These are phyloP conservation scores for Sphaerulina musiva DNA, from an alignment of 2,329 filamentous ascomycete species.

Conservation along the genomic window DNA sequence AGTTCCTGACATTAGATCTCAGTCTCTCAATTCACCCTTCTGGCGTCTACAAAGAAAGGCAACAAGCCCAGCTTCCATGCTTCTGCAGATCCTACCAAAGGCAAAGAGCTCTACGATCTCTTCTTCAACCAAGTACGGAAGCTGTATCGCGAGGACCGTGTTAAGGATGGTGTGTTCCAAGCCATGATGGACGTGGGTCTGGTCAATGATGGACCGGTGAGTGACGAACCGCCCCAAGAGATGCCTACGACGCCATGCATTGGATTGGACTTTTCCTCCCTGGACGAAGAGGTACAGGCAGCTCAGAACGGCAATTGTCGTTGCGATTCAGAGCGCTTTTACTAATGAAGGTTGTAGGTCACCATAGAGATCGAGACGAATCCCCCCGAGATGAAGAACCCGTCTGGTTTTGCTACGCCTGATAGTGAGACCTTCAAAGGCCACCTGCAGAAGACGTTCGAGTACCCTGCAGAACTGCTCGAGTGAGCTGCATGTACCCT, in stretches of 20 bases:
- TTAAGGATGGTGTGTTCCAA: conserved; percentile 95
- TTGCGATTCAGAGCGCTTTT: neutral
- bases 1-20: conserved; percentile 8
- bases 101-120: conserved; percentile 72
- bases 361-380: conserved; percentile 46
- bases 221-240: conserved; percentile 32
- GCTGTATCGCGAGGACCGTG: conserved; percentile 64
- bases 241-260: conserved; percentile 14
- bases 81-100: conserved; percentile 70
- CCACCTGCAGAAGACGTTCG: conserved; percentile 32
- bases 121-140: conserved; percentile 73
- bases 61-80: conserved; percentile 93
- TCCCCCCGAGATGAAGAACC: conserved; percentile 38
- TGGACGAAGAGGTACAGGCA: conserved; percentile 49
- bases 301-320: conserved; percentile 8
- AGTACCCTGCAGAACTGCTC: conserved; percentile 33
- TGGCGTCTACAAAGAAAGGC: conserved; percentile 90
- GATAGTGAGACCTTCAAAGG: conserved; percentile 30
- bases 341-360: conserved; percentile 35
- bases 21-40: conserved; percentile 96
- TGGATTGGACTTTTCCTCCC: conserved; percentile 48
- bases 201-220: conserved; percentile 75
- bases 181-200: conserved; percentile 98
- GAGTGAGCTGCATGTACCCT: conserved; percentile 22
- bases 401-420: conserved; percentile 26